Evolutionary conservation across 2,329 filamentous ascomycete species (phyloP).

Genomic region (Parafenestella ontariensis): DNA sequence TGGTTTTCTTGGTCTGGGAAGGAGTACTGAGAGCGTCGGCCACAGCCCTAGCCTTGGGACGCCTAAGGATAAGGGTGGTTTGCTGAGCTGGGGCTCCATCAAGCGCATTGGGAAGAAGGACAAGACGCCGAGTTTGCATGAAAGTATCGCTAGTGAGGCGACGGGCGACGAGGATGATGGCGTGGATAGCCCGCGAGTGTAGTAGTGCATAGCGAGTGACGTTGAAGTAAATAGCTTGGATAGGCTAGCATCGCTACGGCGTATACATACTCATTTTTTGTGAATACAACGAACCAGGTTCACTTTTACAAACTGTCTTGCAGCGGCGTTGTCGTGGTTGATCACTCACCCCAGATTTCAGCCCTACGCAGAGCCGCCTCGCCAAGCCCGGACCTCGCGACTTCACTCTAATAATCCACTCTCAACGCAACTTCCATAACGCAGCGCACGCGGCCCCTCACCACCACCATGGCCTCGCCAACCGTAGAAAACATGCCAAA

Average conservation of each 20-base stretch:
- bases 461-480: slow-evolving; percentile 47
- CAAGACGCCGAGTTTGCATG: slow-evolving; percentile 57
- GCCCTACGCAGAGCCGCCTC: slow-evolving; percentile 20
- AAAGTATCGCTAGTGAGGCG: slow-evolving; percentile 53
- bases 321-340: slow-evolving; percentile 7
- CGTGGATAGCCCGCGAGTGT: slow-evolving; percentile 16
- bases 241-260: background rate
- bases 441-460: background rate
- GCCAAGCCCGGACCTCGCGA: slow-evolving; percentile 11
- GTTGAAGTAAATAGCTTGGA: background rate
- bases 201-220: slow-evolving; percentile 3
- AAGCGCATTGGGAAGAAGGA: slow-evolving; percentile 53
- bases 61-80: slow-evolving; percentile 48
- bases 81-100: slow-evolving; percentile 54
- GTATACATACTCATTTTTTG: background rate
- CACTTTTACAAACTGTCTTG: background rate
- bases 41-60: slow-evolving; percentile 48
- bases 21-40: slow-evolving; percentile 36
- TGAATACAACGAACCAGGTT: background rate
- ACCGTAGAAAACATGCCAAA: slow-evolving; percentile 43
- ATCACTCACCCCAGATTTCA: slow-evolving; percentile 23
- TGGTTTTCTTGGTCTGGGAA: slow-evolving; percentile 32
- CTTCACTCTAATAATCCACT: background rate
- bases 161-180: slow-evolving; percentile 48
- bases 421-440: background rate